Conservation (phyloP, 805 yeast species). For the Yamadazyma phyllophila region DNA sequence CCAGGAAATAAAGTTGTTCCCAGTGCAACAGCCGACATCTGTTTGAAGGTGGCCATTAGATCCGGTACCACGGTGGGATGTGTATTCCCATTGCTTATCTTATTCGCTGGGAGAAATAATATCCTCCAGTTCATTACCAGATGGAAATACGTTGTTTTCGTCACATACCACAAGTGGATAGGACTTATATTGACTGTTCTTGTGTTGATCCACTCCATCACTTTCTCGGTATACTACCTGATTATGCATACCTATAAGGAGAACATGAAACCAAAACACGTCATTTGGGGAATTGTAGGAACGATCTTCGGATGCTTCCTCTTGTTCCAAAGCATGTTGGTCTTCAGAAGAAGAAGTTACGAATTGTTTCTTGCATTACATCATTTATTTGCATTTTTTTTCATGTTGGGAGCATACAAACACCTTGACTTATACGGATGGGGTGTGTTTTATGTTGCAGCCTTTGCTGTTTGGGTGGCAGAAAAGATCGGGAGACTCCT, state of each 20-base stretch:
- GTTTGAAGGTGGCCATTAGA: conserved; percentile 42
- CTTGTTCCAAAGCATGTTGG: conserved; percentile 45
- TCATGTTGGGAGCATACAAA: conserved; percentile 52
- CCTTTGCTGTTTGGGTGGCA: conserved; percentile 33
- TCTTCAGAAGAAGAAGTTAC: conserved; percentile 51
- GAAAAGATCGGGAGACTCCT: conserved; percentile 29
- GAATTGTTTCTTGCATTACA: conserved; percentile 42
- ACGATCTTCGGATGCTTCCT: conserved; percentile 35
- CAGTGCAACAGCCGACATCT: neutral
- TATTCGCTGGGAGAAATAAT: conserved; percentile 72
- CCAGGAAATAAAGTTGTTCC: conserved; percentile 7
- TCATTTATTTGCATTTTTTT: conserved; percentile 31
- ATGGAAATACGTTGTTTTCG: conserved; percentile 44
- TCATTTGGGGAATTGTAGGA: conserved; percentile 27
- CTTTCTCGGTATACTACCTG: conserved; percentile 35
- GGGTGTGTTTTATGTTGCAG: conserved; percentile 25
- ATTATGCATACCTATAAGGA: conserved; percentile 1
- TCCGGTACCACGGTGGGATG: conserved; percentile 49
- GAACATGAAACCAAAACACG: conserved; percentile 12
- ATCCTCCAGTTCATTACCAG: conserved; percentile 60
- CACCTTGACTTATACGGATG: conserved; percentile 40
- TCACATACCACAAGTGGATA: conserved; percentile 55
- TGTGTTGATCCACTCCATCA: conserved; percentile 45
- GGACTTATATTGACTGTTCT: conserved; percentile 43
- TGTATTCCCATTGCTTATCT: conserved; percentile 52